Conservation (phyloP, 768 basidiomycete species). For the Suillus bovinus region DNA sequence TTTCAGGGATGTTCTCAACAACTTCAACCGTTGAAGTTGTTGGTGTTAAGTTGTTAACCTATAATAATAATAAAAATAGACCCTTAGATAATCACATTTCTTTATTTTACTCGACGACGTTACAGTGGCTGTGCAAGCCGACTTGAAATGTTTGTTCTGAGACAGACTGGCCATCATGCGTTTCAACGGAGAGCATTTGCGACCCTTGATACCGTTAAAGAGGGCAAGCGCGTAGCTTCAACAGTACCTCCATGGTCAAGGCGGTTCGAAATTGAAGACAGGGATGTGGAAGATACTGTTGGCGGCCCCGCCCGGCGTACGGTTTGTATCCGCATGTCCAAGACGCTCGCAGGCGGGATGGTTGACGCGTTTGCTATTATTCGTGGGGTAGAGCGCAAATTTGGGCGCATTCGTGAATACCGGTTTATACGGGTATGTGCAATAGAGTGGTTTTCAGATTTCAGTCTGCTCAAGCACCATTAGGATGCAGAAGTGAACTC, state of each 20-base stretch:
- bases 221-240: background rate
- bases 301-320: slow-evolving; percentile 22
- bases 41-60: no score
- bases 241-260: slow-evolving; percentile 1
- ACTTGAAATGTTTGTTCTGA: slow-evolving; percentile 16
- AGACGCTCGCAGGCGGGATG: slow-evolving; percentile 41
- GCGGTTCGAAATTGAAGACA: background rate
- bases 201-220: background rate
- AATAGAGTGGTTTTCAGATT: background rate
- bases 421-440: slow-evolving; percentile 8
- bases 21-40: no score
- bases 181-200: slow-evolving; percentile 7
- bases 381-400: slow-evolving; percentile 55
- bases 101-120: slow-evolving; percentile 14
- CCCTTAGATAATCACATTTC: slow-evolving; percentile 19
- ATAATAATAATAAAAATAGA: no score
- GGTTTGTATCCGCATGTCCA: slow-evolving; percentile 42
- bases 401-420: slow-evolving; percentile 45
- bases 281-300: background rate
- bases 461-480: background rate
- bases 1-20: no score
- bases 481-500: slow-evolving; percentile 51
- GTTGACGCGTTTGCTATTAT: slow-evolving; percentile 52
- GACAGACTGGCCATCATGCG: slow-evolving; percentile 11
- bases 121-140: slow-evolving; percentile 17